Conservation (phyloP, 768 basidiomycete genomes). For the Hortiboletus flavorubellus region DNA sequence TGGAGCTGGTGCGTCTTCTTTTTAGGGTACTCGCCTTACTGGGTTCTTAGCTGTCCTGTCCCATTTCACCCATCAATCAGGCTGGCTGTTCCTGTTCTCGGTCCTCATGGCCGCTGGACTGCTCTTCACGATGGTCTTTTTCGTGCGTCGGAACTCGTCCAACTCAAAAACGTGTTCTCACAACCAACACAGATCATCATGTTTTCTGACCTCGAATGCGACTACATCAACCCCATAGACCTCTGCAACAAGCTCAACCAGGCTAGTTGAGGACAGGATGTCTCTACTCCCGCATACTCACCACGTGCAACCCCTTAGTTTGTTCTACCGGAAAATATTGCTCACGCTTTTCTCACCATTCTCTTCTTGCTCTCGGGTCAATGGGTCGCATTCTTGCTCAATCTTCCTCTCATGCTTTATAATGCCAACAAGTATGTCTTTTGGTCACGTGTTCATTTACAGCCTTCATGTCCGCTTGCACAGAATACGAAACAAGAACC, state of each 20-base stretch:
- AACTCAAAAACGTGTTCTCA: neutral
- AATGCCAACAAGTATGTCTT: constrained; percentile 89
- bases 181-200: constrained; percentile 80
- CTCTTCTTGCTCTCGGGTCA: constrained; percentile 95
- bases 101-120: constrained; percentile 94
- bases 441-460: neutral
- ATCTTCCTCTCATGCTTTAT: constrained; percentile 82
- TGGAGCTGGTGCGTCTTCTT: constrained; percentile 38
- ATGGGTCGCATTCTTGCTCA: constrained; percentile 91
- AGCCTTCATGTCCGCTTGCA: neutral
- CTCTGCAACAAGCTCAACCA: constrained; percentile 99
- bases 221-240: constrained; percentile 99
- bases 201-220: constrained; percentile 99
- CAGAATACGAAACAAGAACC: constrained; percentile 88
- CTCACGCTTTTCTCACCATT: constrained; percentile 86
- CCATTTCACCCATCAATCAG: constrained; percentile 37
- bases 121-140: constrained; percentile 99
- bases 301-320: constrained; percentile 54
- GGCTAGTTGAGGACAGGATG: constrained; percentile 42
- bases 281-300: neutral
- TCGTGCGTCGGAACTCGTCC: constrained; percentile 57
- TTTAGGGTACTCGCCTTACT: neutral
- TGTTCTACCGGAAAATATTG: constrained; percentile 93
- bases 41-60: neutral
- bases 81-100: constrained; percentile 96